phyloP scores from a whole-genome alignment of 129 eudicot species.

The Helianthus annuus region HanXRQr2.0-SUNRISE NC_035433.2:141577801-141578300 shows the following conservation, averaged over 20 bases:
- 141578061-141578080: background rate
- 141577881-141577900: slow-evolving; percentile 14
- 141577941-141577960: background rate
- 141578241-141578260: slow-evolving; percentile 10
- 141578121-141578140: slow-evolving; percentile 47
- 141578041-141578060: slow-evolving; percentile 1
- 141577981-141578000: slow-evolving; percentile 7
- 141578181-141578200: slow-evolving; percentile 91
- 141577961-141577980: background rate
- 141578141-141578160: slow-evolving; percentile 93
- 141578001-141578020: background rate
- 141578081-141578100: background rate
- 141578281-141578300: background rate
- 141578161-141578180: slow-evolving; percentile 91
- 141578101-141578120: background rate
- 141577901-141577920: background rate
- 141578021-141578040: background rate
- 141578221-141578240: slow-evolving; percentile 71
- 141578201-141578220: slow-evolving; percentile 95
- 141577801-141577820: slow-evolving; percentile 93
- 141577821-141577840: slow-evolving; percentile 95
- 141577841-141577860: slow-evolving; percentile 97
- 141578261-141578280: background rate
- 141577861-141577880: slow-evolving; percentile 54
- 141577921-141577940: background rate